Conservation (phyloP, 345 rosid species). For the Pugionium cornutum region DNA sequence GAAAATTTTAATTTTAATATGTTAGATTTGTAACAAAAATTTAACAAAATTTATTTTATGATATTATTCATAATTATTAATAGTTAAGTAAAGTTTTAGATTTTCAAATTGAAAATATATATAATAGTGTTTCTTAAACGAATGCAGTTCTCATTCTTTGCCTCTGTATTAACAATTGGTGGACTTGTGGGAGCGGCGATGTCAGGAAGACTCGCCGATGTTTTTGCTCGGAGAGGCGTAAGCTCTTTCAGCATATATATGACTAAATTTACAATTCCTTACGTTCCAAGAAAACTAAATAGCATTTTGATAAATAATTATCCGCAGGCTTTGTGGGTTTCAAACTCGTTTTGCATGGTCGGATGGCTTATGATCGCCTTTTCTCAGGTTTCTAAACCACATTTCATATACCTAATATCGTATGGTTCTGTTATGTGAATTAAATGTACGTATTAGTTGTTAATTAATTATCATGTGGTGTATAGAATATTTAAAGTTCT, state of each 20-base stretch:
- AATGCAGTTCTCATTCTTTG: slow-evolving; percentile 79
- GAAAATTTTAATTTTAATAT: no score
- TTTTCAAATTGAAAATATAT: no score
- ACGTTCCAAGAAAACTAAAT: neutral
- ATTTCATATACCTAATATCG: neutral
- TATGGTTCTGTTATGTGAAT: no score
- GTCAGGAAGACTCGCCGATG: slow-evolving; percentile 76
- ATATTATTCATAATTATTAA: neutral
- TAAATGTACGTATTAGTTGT: no score
- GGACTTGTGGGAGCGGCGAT: slow-evolving; percentile 80
- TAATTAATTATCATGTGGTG: no score
- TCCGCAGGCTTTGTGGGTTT: slow-evolving; percentile 47
- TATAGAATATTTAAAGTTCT: no score
- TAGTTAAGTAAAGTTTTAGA: no score
- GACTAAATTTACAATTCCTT: neutral
- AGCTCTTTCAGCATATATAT: slow-evolving; percentile 22
- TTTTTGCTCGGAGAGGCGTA: slow-evolving; percentile 72
- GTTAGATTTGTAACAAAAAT: no score
- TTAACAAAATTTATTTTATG: no score
- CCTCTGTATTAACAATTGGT: slow-evolving; percentile 77
- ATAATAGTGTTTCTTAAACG: neutral
- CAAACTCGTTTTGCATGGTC: slow-evolving; percentile 39
- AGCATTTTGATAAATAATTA: neutral
- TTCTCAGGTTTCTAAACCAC: slow-evolving; percentile 44
- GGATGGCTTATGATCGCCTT: slow-evolving; percentile 62